Evolutionary conservation across 169 alveolate species (phyloP), one percentile per base, ranked within the genome.

Genomic region (Perkinsus chesapeaki): DNA sequence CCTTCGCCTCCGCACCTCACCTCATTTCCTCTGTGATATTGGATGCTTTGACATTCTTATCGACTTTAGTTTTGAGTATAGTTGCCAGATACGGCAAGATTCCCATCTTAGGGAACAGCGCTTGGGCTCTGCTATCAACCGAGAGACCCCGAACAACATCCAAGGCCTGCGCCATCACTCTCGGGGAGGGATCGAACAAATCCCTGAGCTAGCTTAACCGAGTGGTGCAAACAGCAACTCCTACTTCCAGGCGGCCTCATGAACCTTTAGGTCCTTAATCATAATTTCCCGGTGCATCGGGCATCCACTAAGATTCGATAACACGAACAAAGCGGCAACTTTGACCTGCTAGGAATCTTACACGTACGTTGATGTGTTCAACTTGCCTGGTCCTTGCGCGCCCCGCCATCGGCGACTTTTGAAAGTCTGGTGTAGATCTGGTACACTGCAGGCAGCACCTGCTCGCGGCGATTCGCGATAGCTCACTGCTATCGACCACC

Each of bases 241-340:
- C 82, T 60, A 60, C 82, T 60, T 60, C 82, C 82, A 60, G 36
- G 27, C 82, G 27, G 82, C 82, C 82, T 93, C 94, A 3, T 34
- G 47, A 36, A n/a, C 92, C 92, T 73, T 82, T 23, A 91, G 91
- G n/a, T 93, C 94, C 37, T 7, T 60, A 92, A 94, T 72, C 95
- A 94, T 94, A 93, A 92, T 82, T 73, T 91, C 82, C 36, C 95
- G 92, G 31, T 94, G 95, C 91, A 73, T 39, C 38, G 95, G 94
- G 38, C 93, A 94, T n/a, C 94, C 94, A 16, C 93, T 94, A 36
- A 94, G 39, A 36, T 94, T 94, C 36, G 95, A 93, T 39, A 94
- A 34, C 91, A 93, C 93, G 73, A 94, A 94, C 73, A 94, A 92
- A 48, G 93, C 37, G 73, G 92, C 82, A 34, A 60, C 82, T 60